phyloP scores from a whole-genome alignment of 1,139 yeast genomes.

The Zygosaccharomyces sapae region DNA sequence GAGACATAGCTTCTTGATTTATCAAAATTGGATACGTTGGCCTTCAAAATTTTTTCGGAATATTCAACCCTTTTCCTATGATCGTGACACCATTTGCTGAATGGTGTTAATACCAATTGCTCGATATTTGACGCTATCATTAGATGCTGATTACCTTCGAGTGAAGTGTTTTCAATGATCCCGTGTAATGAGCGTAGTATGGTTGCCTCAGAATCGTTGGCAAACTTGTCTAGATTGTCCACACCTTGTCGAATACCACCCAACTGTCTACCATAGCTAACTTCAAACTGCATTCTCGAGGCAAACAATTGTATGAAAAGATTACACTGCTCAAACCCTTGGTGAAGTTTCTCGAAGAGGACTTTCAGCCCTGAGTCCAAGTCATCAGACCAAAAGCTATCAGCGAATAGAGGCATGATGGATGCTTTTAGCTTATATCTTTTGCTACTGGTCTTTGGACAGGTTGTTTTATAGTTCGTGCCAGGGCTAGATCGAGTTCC shows the following conservation, averaged over 20 bases:
- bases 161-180: conserved; percentile 53
- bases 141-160: conserved; percentile 66
- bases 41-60: conserved; percentile 52
- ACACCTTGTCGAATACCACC: conserved; percentile 45
- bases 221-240: conserved; percentile 31
- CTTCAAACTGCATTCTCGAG: conserved; percentile 72
- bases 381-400: conserved; percentile 74
- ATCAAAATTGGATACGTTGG: conserved; percentile 48
- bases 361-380: conserved; percentile 46
- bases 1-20: conserved; percentile 50
- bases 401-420: conserved; percentile 59
- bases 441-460: neutral
- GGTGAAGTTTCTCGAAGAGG: conserved; percentile 62
- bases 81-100: conserved; percentile 70
- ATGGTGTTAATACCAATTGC: conserved; percentile 62
- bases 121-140: conserved; percentile 63
- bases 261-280: conserved; percentile 58
- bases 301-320: conserved; percentile 63
- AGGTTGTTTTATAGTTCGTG: neutral
- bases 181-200: conserved; percentile 48
- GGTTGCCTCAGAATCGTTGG: conserved; percentile 38
- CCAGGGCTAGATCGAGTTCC: conserved; percentile 8
- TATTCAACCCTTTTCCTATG: conserved; percentile 66
- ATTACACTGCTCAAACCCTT: conserved; percentile 70
- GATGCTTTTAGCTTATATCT: neutral